Evolutionary conservation across 495 filamentous ascomycete species (phyloP), one percentile per base, ranked within the genome.

Genomic region (Aspergillus homomorphus): DNA sequence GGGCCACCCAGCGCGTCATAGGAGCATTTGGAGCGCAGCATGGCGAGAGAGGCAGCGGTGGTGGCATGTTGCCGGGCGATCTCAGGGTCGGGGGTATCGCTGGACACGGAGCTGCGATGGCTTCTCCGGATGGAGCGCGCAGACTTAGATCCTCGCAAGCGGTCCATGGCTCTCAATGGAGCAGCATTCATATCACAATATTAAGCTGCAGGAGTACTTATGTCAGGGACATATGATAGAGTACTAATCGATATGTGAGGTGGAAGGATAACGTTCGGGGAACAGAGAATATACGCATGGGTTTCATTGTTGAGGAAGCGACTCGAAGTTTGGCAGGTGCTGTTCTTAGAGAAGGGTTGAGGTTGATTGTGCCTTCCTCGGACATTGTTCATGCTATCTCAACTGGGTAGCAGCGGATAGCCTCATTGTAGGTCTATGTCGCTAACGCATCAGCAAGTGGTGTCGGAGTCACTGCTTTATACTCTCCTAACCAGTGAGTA

Each of bases 21-120:
- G 0, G 73, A 66, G 51, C 59, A 55, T 43, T 63, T 80, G 33
- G 84, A 84, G 58, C 82, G 79, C 15, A 73, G 67, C 73, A 84
- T 91, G 43, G 89, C 89, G 59, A 79, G 71, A 22, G 76, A 77
- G n/a, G 89, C 89, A 50, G 89, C 89, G 42, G 81, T 80, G 10
- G 85, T 79, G 26, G 89, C 89, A 66, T 89, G 82, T 30, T 77
- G 72, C 49, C 82, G 78, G 12, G 82, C 82, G n/a, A 78, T 62
- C 19, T 80, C 76, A 8, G 84, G 77, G 46, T 84, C 77, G 45
- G 84, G 75, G 33, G 77, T 64, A 33, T 83, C 77, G 16, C 69
- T 48, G 15, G 69, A 65, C 56, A 58, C 45, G 23, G 59, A 53
- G 33, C 33, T 20, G 20, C 62, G 59, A 21, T 66, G 63, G 19